phyloP scores from a whole-genome alignment of 1,284 basidiomycete species.

The Nidula niveotomentosa region DNA sequence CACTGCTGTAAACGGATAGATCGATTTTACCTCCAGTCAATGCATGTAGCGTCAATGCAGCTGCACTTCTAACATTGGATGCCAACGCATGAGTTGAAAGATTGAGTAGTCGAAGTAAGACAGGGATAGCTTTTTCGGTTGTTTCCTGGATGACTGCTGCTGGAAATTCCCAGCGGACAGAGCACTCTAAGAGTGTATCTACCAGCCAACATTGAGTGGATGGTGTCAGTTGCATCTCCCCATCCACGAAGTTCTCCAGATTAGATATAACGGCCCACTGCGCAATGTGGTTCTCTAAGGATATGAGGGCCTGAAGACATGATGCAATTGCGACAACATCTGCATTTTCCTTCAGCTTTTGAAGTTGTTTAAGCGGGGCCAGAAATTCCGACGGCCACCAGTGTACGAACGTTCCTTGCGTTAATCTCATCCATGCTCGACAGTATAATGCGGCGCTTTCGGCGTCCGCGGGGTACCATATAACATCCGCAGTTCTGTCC shows the following conservation, averaged over 20 bases:
- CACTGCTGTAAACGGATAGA: slow-evolving; percentile 18
- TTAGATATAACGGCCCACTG: slow-evolving; percentile 33
- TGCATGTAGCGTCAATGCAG: slow-evolving; percentile 27
- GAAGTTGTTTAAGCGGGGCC: slow-evolving; percentile 31
- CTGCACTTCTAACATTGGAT: slow-evolving; percentile 24
- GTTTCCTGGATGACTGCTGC: slow-evolving; percentile 31
- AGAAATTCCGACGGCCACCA: slow-evolving; percentile 31
- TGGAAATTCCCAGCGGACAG: slow-evolving; percentile 34
- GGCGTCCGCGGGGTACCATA: slow-evolving; percentile 33
- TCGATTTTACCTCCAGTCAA: slow-evolving; percentile 25
- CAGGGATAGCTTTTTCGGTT: slow-evolving; percentile 26
- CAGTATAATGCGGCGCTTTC: slow-evolving; percentile 32
- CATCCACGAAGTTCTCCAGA: slow-evolving; percentile 23
- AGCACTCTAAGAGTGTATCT: slow-evolving; percentile 34
- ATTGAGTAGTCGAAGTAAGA: slow-evolving; percentile 30
- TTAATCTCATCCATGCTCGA: slow-evolving; percentile 36
- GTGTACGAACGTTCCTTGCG: slow-evolving; percentile 26
- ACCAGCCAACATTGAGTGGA: slow-evolving; percentile 32
- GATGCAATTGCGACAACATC: slow-evolving; percentile 32
- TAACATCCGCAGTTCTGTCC: slow-evolving; percentile 30
- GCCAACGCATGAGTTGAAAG: slow-evolving; percentile 22
- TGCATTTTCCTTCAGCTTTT: slow-evolving; percentile 20
- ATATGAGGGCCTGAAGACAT: slow-evolving; percentile 32
- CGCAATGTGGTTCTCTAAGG: slow-evolving; percentile 28
- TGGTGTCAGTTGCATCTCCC: slow-evolving; percentile 25